phyloP scores from a whole-genome alignment of 2,329 filamentous ascomycete species.

The Fusarium marasasianum region DNA sequence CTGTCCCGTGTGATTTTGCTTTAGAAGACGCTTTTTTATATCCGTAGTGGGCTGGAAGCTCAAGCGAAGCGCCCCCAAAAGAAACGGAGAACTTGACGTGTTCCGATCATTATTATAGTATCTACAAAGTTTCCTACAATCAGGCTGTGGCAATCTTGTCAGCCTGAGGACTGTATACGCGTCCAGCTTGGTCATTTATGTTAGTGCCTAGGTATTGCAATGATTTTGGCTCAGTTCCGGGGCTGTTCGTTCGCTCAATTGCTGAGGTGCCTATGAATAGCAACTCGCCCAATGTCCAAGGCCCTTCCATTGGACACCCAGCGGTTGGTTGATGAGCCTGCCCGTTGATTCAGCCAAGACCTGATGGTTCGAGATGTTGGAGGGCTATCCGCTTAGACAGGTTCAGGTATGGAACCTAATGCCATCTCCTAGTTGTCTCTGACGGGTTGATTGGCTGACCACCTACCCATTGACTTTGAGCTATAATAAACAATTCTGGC shows the following conservation, averaged over 20 bases:
- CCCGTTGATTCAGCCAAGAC: background rate
- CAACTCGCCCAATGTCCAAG: background rate
- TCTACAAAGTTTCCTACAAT: background rate
- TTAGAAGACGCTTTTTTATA: background rate
- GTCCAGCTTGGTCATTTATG: slow-evolving; percentile 18
- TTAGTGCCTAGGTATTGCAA: background rate
- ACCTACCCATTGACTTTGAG: background rate
- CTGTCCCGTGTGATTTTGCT: slow-evolving; percentile 1
- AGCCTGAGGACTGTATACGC: slow-evolving; percentile 24
- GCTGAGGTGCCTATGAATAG: background rate
- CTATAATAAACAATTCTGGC: background rate
- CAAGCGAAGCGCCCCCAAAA: background rate
- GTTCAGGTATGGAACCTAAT: background rate
- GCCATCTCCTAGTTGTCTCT: background rate
- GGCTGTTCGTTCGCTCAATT: background rate
- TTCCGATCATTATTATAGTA: background rate
- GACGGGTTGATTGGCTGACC: background rate
- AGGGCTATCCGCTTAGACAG: background rate
- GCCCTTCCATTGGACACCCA: background rate
- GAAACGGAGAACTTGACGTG: background rate
- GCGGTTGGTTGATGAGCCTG: background rate
- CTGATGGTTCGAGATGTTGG: background rate
- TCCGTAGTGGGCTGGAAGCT: background rate
- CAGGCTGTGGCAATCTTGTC: slow-evolving; percentile 28
- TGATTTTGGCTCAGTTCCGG: background rate